phyloP scores from a whole-genome alignment of 768 basidiomycete genomes.

The Cantharellus anzutake region DNA sequence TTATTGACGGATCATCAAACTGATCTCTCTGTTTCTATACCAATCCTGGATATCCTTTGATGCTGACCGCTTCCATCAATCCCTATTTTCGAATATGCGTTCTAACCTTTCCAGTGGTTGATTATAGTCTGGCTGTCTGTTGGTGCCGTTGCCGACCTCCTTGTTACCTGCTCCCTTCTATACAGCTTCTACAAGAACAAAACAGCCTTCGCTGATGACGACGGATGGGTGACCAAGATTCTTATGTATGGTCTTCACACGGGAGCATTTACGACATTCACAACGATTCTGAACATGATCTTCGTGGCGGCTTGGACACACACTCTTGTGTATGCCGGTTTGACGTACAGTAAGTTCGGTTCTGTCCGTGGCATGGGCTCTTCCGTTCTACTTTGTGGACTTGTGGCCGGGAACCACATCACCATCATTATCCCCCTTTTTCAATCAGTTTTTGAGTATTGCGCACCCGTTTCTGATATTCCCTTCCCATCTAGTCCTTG shows the following conservation, averaged over 20 bases:
- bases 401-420: no score
- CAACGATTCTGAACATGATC: not conserved
- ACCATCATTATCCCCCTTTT: no score
- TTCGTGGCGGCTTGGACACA: not conserved
- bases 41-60: not conserved
- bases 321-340: not conserved
- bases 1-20: no score
- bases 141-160: not conserved
- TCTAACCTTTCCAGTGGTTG: not conserved
- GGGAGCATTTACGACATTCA: not conserved
- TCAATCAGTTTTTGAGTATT: no score
- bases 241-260: slow-evolving; percentile 1
- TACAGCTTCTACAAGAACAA: not conserved
- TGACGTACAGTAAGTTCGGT: not conserved
- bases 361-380: no score
- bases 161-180: not conserved
- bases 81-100: not conserved
- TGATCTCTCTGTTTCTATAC: no score
- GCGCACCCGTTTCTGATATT: no score
- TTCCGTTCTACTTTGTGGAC: no score
- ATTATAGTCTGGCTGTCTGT: not conserved
- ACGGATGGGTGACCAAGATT: not conserved
- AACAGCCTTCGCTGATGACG: not conserved
- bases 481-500: not conserved
- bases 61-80: not conserved